Conservation (phyloP, 805 yeast species). For the Saturnispora quitensis region DNA sequence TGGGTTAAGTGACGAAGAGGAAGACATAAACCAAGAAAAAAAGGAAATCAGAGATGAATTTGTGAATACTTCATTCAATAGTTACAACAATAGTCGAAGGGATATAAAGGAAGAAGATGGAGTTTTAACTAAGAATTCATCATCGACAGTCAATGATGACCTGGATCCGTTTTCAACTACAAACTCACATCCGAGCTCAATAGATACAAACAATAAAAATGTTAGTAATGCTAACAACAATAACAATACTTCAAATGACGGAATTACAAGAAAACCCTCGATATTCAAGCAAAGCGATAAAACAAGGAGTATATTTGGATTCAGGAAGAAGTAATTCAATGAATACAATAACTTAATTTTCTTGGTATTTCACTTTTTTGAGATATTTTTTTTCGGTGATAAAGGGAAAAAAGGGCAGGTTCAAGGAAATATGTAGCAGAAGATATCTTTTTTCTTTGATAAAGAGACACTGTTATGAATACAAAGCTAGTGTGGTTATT, state of each 20-base stretch:
- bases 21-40: neutral
- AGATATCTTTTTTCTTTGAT: neutral
- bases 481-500: neutral
- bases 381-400: neutral
- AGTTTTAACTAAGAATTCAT: neutral
- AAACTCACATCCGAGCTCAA: neutral
- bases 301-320: neutral
- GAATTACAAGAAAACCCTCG: neutral
- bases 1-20: constrained; percentile 22
- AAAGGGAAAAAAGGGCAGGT: neutral
- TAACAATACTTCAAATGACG: neutral
- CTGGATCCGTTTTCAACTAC: neutral
- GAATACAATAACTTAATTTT: neutral
- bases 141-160: neutral
- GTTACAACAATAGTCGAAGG: neutral
- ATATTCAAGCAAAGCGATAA: neutral
- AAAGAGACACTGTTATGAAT: neutral
- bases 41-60: neutral
- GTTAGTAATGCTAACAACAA: neutral
- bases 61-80: neutral
- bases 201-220: neutral
- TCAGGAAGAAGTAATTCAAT: neutral
- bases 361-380: neutral
- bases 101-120: neutral
- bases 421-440: neutral